phyloP scores from a whole-genome alignment of 108 stramenopile species.

The Phaeodactylum tricornutum region DNA sequence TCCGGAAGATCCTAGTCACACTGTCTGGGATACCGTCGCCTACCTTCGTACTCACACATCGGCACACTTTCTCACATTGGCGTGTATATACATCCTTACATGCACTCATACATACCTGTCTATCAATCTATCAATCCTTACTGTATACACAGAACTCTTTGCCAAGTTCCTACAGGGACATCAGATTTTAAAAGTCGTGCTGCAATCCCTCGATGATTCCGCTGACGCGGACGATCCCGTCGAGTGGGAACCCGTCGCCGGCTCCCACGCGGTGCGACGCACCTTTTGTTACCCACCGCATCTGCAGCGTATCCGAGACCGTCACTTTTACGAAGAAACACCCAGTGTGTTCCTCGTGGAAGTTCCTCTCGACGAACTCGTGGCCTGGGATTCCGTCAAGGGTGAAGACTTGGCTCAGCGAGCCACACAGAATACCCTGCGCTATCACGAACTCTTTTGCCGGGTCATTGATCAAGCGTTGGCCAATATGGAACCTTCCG shows the following conservation, averaged over 20 bases:
- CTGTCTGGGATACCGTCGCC: neutral
- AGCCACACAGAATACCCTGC: slow-evolving; percentile 51
- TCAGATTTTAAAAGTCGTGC: slow-evolving; percentile 38
- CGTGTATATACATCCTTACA: neutral
- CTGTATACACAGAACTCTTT: slow-evolving; percentile 29
- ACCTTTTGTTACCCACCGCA: slow-evolving; percentile 53
- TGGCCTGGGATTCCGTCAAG: slow-evolving; percentile 47
- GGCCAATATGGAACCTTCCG: slow-evolving; percentile 6
- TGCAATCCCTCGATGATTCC: neutral
- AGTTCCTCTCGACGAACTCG: slow-evolving; percentile 61
- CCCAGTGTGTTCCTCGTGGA: slow-evolving; percentile 52
- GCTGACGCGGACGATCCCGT: slow-evolving; percentile 20
- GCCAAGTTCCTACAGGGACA: slow-evolving; percentile 55
- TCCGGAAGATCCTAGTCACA: neutral
- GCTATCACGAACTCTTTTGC: slow-evolving; percentile 67
- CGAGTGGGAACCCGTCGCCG: slow-evolving; percentile 53
- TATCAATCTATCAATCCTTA: neutral
- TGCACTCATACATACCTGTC: neutral
- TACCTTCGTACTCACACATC: neutral
- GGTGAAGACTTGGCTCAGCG: slow-evolving; percentile 57
- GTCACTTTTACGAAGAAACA: slow-evolving; percentile 22
- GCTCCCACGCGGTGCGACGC: slow-evolving; percentile 31
- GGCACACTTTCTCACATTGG: neutral
- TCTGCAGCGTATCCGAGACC: slow-evolving; percentile 67
- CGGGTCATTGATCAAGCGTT: slow-evolving; percentile 52